Conservation (phyloP, 495 filamentous ascomycete genomes). For the Rhypophila decipiens region DNA sequence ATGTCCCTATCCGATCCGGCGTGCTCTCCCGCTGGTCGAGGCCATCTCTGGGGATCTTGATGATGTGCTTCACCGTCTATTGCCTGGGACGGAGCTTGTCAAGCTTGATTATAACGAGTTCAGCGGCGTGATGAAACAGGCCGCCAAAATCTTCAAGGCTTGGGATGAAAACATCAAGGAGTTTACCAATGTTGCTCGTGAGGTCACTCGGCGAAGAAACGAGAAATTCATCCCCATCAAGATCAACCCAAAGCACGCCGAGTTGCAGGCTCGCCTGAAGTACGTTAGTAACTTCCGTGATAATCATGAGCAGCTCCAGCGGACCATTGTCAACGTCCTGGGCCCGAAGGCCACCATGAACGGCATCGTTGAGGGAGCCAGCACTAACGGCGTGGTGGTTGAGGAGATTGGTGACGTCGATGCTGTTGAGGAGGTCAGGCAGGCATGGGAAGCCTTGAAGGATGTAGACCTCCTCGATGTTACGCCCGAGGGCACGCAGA, state of each 20-base stretch:
- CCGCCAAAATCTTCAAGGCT: constrained; percentile 76
- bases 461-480: constrained; percentile 95
- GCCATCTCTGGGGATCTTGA: constrained; percentile 96
- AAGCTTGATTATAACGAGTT: constrained; percentile 91
- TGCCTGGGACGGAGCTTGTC: constrained; percentile 81
- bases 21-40: constrained; percentile 90
- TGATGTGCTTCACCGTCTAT: constrained; percentile 70
- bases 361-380: constrained; percentile 41
- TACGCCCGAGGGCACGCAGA: constrained; percentile 74
- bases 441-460: constrained; percentile 87
- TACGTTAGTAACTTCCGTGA: constrained; percentile 91
- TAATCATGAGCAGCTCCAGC: constrained; percentile 94
- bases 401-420: constrained; percentile 97
- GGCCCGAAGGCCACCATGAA: constrained; percentile 60
- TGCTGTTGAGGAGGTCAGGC: constrained; percentile 91
- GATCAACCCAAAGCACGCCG: constrained; percentile 72
- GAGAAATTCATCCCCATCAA: constrained; percentile 99
- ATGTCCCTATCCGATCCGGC: constrained; percentile 85
- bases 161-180: constrained; percentile 97
- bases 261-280: constrained; percentile 80
- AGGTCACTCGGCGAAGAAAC: constrained; percentile 81
- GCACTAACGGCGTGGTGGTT: constrained; percentile 59
- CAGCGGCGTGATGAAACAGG: constrained; percentile 70
- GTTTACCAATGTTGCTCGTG: constrained; percentile 93
- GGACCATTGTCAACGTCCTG: constrained; percentile 90